These are phyloP conservation scores for Thecaphora frezii DNA, from an alignment of 1,284 basidiomycete genomes.

Conservation along the genomic window DNA sequence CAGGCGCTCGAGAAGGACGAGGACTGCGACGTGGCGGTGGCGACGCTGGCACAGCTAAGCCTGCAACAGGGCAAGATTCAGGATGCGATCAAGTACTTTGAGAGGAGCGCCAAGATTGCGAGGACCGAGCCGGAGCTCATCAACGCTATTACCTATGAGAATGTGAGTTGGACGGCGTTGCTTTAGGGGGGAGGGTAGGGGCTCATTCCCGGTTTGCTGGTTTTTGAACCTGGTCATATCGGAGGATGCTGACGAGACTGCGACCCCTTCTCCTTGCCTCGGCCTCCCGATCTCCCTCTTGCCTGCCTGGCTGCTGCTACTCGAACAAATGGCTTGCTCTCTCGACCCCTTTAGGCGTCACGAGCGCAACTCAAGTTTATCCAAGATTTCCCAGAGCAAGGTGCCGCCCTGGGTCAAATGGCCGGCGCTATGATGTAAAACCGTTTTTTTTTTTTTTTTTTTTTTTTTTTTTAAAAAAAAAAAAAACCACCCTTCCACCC, in stretches of 20 bases:
- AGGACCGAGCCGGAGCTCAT: conserved; percentile 87
- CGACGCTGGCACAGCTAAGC: conserved; percentile 88
- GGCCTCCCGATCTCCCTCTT: too few relatives aligned
- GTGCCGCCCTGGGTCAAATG: conserved; percentile 49
- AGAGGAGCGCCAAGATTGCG: conserved; percentile 79
- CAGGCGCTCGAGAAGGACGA: conserved; percentile 81
- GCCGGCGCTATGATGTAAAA: conserved; percentile 38
- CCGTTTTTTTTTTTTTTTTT: not conserved
- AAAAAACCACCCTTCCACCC: too few relatives aligned
- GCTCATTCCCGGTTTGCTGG: not conserved
- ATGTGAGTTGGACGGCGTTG: conserved; percentile 57
- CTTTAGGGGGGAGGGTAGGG: not conserved
- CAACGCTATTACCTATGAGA: conserved; percentile 84
- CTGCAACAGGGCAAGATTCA: conserved; percentile 89
- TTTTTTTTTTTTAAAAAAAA: not conserved
- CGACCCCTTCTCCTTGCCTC: too few relatives aligned
- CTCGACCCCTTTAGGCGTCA: conserved; percentile 16
- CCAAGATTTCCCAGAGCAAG: conserved; percentile 54
- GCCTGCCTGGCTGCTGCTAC: too few relatives aligned
- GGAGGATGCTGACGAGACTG: too few relatives aligned
- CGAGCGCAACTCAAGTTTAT: conserved; percentile 54
- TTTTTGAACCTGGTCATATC: too few relatives aligned
- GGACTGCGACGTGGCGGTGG: conserved; percentile 94
- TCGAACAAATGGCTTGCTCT: too few relatives aligned
- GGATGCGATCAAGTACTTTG: conserved; percentile 84